Evolutionary conservation across 1,139 yeast genomes (phyloP), one percentile per base, ranked within the genome.

Genomic region (Suhomyces atakaporum): DNA sequence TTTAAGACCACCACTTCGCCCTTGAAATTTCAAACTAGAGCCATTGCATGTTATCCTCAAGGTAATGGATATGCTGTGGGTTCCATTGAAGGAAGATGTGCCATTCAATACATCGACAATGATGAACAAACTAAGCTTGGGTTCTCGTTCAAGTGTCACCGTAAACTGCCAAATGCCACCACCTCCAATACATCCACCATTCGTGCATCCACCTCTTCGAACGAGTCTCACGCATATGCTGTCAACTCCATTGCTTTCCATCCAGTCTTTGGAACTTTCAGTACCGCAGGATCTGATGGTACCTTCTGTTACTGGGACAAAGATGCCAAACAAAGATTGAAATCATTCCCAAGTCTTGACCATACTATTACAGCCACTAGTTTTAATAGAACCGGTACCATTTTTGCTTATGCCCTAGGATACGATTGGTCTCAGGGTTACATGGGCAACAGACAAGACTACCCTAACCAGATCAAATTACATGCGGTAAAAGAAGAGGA

Each of bases 341-440:
- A 84, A 62, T 87, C 85, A 22, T 86, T 83, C 65, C 88, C 92
- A 3, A 64, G 76, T 12, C 73, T 86, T 19, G 84, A 83, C 29
- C 81, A 83, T 25, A 70, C 95, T 1, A 83, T 94, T 38, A 75
- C 95, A 1, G 80, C 84, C 16, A 77, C 92, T 2, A 81, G 82
- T 6, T 94, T 90, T 66, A 92, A 88, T 63, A 73, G 86, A 48
- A 81, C 72, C 36, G 99, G 99, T 31, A 64, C 79, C 27, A 80
- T 92, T 12, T 83, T 86, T 60, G 98, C 97, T 11, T 89, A 92
- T 60, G 96, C 97, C 1, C 62, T 87, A 44, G 82, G 96, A 49
- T 92, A 92, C 62, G 98, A 92, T 58, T 92, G 98, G 98, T 77
- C 88, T 41, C 86, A 84, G 58, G 98, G 98, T 7, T 74, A 84